These are phyloP conservation scores for Aureobasidium musti DNA, from an alignment of 2,329 filamentous ascomycete genomes.

Conservation along the genomic window DNA sequence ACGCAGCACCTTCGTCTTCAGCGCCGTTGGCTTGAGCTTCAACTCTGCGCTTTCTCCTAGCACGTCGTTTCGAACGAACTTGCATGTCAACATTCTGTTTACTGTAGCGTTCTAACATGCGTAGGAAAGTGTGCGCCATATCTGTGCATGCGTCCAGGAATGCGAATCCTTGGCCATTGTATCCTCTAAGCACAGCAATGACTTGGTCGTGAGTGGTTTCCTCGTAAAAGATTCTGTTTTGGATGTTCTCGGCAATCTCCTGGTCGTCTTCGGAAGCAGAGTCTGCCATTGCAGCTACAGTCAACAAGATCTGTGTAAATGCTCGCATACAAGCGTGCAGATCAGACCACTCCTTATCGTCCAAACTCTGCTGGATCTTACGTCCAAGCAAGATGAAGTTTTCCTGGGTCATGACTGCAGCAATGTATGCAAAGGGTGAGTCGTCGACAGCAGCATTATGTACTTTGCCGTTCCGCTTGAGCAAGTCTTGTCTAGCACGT, in stretches of 20 bases:
- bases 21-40: conserved; percentile 41
- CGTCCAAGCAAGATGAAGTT: conserved; percentile 88
- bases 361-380: conserved; percentile 74
- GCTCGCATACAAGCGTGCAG: conserved; percentile 87
- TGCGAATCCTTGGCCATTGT: conserved; percentile 90
- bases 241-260: conserved; percentile 96
- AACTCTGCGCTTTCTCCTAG: conserved; percentile 69
- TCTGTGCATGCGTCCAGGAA: conserved; percentile 93
- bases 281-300: conserved; percentile 87
- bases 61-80: conserved; percentile 76
- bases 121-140: conserved; percentile 84
- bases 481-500: conserved; percentile 63
- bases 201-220: conserved; percentile 90
- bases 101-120: conserved; percentile 88
- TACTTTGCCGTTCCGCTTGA: conserved; percentile 42
- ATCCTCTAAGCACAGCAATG: conserved; percentile 75
- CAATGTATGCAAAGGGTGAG: conserved; percentile 82
- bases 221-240: conserved; percentile 97
- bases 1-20: conserved; percentile 57
- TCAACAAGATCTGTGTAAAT: conserved; percentile 85
- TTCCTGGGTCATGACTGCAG: conserved; percentile 88
- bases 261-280: conserved; percentile 88
- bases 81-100: conserved; percentile 95
- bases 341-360: conserved; percentile 84
- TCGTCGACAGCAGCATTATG: conserved; percentile 52